Conservation (phyloP, 257 asterid species). For the Capsicum pubescens region DNA sequence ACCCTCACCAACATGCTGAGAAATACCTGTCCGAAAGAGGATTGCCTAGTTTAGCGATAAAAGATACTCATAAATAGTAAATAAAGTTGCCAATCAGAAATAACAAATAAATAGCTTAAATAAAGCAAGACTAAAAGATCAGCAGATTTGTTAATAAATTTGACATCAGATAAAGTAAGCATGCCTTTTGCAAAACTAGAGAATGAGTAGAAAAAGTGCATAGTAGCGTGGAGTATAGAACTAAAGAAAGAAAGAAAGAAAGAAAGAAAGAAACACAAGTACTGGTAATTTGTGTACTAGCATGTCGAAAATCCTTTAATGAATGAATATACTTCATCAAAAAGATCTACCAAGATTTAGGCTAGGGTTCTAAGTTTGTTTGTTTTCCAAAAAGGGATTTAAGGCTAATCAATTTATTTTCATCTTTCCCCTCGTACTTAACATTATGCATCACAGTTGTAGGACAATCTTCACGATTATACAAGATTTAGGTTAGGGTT, state of each 20-base stretch:
- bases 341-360: not conserved
- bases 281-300: not conserved
- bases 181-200: not conserved
- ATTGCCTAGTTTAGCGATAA: slow-evolving; percentile 24
- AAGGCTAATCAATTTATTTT: not conserved
- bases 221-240: not conserved
- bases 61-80: slow-evolving; percentile 14
- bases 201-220: not conserved
- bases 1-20: slow-evolving; percentile 93
- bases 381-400: not conserved
- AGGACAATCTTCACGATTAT: not conserved
- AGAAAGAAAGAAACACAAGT: not conserved
- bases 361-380: not conserved
- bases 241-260: slow-evolving; percentile 8
- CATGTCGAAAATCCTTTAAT: slow-evolving; percentile 9
- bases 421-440: not conserved
- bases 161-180: slow-evolving; percentile 16
- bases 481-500: slow-evolving; percentile 15
- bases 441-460: slow-evolving; percentile 17
- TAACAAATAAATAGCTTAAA: not conserved
- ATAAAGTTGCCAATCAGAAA: not conserved
- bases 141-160: not conserved
- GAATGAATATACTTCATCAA: not conserved
- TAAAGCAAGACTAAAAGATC: slow-evolving; percentile 11
- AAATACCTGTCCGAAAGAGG: slow-evolving; percentile 67